Percentiles rank a stretch among this genome's conserved stretches.
Evolutionary conservation across 225 moss, liverwort and hornwort genomes (phyloP).

Genomic region (Pseudisothecium myosuroides): DNA sequence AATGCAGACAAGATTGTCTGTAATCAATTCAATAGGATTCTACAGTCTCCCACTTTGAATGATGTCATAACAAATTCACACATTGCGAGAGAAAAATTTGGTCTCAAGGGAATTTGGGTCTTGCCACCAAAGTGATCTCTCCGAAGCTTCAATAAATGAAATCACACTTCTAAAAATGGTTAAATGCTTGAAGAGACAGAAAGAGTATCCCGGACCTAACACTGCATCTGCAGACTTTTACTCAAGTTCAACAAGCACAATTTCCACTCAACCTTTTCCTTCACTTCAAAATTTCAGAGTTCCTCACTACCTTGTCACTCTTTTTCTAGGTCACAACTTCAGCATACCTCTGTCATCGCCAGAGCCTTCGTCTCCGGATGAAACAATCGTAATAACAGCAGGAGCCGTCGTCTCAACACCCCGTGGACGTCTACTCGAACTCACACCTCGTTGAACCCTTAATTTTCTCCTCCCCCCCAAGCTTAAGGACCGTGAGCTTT

Average conservation of each 20-base stretch:
- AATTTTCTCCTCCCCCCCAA: not conserved
- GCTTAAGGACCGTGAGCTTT: not conserved
- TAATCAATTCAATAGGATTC: not conserved
- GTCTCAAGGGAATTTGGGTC: not conserved
- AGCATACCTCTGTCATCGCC: not conserved
- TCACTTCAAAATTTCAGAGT: not conserved
- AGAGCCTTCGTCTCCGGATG: constrained; percentile 4
- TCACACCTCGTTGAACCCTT: not conserved
- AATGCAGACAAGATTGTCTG: not conserved
- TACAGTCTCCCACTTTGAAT: not conserved
- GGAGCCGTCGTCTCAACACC: not conserved
- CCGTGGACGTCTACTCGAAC: not conserved
- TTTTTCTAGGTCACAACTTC: not conserved
- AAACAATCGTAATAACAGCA: not conserved
- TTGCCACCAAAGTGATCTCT: not conserved
- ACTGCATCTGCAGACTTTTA: not conserved
- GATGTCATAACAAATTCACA: not conserved
- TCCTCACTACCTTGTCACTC: not conserved
- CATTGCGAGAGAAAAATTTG: not conserved
- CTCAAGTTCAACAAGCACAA: not conserved
- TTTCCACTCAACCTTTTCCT: not conserved
- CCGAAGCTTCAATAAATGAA: not conserved
- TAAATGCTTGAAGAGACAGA: not conserved
- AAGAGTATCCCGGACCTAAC: not conserved
- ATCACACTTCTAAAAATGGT: not conserved